Evolutionary conservation across 805 yeast species (phyloP), one percentile per base, ranked within the genome.

Genomic region (Saccharomycopsis malanga): DNA sequence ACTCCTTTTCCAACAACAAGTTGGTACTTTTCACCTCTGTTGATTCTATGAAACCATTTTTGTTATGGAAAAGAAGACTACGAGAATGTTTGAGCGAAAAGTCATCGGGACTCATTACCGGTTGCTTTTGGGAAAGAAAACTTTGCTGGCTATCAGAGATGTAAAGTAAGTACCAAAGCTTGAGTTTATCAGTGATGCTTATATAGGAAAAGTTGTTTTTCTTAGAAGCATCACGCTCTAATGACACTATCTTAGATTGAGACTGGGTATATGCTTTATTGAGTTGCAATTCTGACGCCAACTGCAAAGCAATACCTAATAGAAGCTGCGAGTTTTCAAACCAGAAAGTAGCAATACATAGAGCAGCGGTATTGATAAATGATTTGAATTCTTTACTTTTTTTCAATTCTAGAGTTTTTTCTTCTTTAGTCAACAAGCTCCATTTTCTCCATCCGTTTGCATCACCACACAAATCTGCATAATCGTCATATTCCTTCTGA

Each of bases 121-220:
- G 76, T 48, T 74, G 74, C 54, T 83, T 68, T 53, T 76, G 75
- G 55, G 72, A 74, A 0, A 81, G 72, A 56, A 81, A 61, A 53
- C 83, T 76, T 54, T 81, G 86, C 53, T 81, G 84, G 0, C 86
- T 85, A 61, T 81, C 87, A 32, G 80, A 62, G 7, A 79, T 73
- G 59, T 76, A 81, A 18, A 81, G 61, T 49, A 81, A 63, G 57
- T 80, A 81, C 87, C 87, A 81, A 38, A 81, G 62, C 54, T 77
- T 78, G 41, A 80, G 61, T 43, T 76, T 65, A 39, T 76, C 76
- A 49, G 65, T 66, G n/a, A 61, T 63, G 14, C 61, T 57, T 5
- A 62, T 39, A 3, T 15, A 15, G 15, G 37, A 29, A 15, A n/a
- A 17, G 12, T 37, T n/a, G 14, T 4, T 6, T 18, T 18, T 10